phyloP scores from a whole-genome alignment of 2,329 filamentous ascomycete species.

The Penicillium sp. region DNA sequence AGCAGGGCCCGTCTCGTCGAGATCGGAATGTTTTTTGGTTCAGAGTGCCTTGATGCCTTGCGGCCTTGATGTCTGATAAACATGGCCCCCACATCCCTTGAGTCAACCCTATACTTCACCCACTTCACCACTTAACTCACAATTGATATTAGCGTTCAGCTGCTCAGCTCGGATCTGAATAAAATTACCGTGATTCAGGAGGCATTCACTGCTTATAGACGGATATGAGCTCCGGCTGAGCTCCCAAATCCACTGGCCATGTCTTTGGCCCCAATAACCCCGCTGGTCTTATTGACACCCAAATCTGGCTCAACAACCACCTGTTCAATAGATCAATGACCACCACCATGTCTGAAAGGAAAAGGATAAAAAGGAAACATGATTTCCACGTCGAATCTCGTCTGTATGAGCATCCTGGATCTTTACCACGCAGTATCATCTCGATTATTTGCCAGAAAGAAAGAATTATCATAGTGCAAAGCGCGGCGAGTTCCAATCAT shows the following conservation, averaged over 20 bases:
- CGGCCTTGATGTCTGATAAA: neutral
- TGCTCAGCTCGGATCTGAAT: neutral
- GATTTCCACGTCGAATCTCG: neutral
- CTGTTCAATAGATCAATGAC: slow-evolving; percentile 3
- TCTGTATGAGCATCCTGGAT: neutral
- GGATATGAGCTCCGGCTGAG: neutral
- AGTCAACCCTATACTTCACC: neutral
- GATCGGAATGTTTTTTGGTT: slow-evolving; percentile 9
- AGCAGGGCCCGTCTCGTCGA: slow-evolving; percentile 2
- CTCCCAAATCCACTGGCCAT: neutral
- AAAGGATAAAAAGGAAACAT: slow-evolving; percentile 14
- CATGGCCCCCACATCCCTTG: neutral
- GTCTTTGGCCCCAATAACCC: slow-evolving; percentile 3
- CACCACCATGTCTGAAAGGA: slow-evolving; percentile 3
- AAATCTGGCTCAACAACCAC: slow-evolving; percentile 12
- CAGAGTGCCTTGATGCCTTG: neutral
- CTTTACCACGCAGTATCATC: neutral
- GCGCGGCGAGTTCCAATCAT: slow-evolving; percentile 12
- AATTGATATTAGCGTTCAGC: neutral
- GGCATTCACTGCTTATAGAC: neutral
- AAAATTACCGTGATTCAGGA: neutral
- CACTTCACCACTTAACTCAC: neutral
- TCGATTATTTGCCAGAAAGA: neutral
- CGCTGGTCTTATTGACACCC: slow-evolving; percentile 19
- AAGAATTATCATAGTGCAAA: neutral